Conservation (phyloP, 176 grass and related monocot species). For the Otatea glauca region DNA sequence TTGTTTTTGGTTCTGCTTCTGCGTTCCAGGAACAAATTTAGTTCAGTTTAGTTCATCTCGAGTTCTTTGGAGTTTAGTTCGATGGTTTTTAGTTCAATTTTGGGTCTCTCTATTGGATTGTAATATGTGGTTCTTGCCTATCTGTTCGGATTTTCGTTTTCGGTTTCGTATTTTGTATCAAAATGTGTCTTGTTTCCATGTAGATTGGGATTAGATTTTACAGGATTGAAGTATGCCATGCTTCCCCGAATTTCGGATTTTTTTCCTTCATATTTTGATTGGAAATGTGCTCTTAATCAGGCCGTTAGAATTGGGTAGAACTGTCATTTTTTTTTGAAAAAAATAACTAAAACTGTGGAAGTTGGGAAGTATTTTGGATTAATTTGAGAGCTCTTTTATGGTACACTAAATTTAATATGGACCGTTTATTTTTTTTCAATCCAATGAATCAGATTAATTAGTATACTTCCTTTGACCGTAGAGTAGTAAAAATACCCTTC, state of each 20-base stretch:
- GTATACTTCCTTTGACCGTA: too few relatives aligned
- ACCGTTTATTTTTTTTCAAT: too few relatives aligned
- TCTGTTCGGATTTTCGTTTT: constrained; percentile 1
- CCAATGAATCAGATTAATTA: too few relatives aligned
- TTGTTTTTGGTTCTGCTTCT: background rate
- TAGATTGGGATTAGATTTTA: background rate
- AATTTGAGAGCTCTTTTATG: background rate
- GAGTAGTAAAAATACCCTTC: too few relatives aligned
- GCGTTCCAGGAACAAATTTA: background rate
- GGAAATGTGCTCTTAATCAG: background rate
- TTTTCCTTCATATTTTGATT: background rate
- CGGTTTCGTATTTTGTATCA: constrained; percentile 5
- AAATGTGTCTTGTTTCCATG: constrained; percentile 6
- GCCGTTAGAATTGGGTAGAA: background rate
- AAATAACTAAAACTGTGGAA: background rate
- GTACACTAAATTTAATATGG: too few relatives aligned
- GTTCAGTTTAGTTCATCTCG: constrained; percentile 11
- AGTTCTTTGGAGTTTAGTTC: constrained; percentile 3
- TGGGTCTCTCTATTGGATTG: background rate
- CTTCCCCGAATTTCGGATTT: background rate
- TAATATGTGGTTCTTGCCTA: background rate
- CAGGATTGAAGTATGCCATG: background rate
- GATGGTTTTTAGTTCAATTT: background rate
- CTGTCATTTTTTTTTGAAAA: background rate
- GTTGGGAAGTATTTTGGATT: background rate